These are phyloP conservation scores for Entonaema liquescens DNA, from an alignment of 495 filamentous ascomycete genomes.

Conservation along the genomic window DNA sequence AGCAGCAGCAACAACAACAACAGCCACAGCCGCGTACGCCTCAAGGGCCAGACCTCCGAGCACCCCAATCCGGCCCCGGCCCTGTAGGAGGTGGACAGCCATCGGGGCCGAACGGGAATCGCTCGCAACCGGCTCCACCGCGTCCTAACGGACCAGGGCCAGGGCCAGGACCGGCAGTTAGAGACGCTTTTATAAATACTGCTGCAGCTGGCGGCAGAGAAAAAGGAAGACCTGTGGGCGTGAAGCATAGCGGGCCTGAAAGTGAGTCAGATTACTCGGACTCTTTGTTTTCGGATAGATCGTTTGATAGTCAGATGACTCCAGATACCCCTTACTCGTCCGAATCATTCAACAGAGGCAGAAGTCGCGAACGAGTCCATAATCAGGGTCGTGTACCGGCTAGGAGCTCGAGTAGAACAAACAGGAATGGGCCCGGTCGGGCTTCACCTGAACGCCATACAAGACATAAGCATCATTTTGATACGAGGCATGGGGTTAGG, in stretches of 20 bases:
- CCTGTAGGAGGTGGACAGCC: background rate
- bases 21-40: conserved; percentile 2
- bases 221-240: background rate
- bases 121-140: background rate
- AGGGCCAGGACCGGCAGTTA: background rate
- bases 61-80: background rate
- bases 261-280: conserved; percentile 18
- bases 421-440: background rate
- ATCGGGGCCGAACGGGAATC: conserved; percentile 6
- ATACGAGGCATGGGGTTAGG: background rate
- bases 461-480: background rate
- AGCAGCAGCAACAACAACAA: background rate
- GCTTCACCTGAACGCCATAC: background rate
- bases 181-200: background rate
- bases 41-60: background rate
- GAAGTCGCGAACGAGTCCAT: background rate
- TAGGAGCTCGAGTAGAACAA: background rate
- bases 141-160: background rate
- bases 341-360: background rate
- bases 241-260: background rate
- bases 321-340: conserved; percentile 14
- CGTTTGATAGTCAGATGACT: conserved; percentile 10
- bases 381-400: background rate
- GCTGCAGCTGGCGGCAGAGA: background rate
- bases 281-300: conserved; percentile 9